phyloP scores from a whole-genome alignment of 495 filamentous ascomycete genomes.

The Podospora tetraspora region DNA sequence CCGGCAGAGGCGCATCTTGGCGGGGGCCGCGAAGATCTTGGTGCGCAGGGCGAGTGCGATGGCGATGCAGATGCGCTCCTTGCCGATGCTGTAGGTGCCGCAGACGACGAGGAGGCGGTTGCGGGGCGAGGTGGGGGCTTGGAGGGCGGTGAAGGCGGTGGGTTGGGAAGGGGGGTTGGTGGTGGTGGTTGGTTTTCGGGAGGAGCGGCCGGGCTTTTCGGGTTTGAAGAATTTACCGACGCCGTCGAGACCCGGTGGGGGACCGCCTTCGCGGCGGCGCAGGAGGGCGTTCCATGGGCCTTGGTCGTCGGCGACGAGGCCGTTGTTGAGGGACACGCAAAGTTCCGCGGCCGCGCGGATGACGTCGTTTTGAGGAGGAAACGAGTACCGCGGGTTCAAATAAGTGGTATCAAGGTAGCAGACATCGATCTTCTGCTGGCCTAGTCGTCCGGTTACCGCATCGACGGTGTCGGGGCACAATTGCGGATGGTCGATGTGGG shows the following conservation, averaged over 20 bases:
- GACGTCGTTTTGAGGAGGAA: conserved; percentile 82
- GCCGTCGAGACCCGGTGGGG: conserved; percentile 20
- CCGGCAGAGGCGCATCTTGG: conserved; percentile 76
- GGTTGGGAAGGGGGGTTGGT: not conserved
- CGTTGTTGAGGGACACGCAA: conserved; percentile 55
- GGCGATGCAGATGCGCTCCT: conserved; percentile 90
- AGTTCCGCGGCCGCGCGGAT: conserved; percentile 85
- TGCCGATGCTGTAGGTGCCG: conserved; percentile 96
- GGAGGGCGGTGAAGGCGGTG: conserved; percentile 28
- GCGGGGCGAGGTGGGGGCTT: conserved; percentile 3
- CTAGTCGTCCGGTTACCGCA: conserved; percentile 58
- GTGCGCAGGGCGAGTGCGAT: conserved; percentile 80
- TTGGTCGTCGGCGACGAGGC: conserved; percentile 29
- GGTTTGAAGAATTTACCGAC: conserved; percentile 43
- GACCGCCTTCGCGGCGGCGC: conserved; percentile 21
- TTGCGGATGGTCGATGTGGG: conserved; percentile 79
- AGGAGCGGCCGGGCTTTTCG: conserved; percentile 10
- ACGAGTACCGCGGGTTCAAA: conserved; percentile 90
- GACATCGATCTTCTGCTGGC: conserved; percentile 81
- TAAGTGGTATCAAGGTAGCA: conserved; percentile 99
- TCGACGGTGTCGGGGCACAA: conserved; percentile 70
- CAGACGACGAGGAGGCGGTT: conserved; percentile 79
- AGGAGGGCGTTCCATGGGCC: conserved; percentile 27
- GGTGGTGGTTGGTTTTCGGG: not conserved
- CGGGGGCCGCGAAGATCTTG: conserved; percentile 83